phyloP scores from a whole-genome alignment of 768 basidiomycete species.

The Amanita thiersii region DNA sequence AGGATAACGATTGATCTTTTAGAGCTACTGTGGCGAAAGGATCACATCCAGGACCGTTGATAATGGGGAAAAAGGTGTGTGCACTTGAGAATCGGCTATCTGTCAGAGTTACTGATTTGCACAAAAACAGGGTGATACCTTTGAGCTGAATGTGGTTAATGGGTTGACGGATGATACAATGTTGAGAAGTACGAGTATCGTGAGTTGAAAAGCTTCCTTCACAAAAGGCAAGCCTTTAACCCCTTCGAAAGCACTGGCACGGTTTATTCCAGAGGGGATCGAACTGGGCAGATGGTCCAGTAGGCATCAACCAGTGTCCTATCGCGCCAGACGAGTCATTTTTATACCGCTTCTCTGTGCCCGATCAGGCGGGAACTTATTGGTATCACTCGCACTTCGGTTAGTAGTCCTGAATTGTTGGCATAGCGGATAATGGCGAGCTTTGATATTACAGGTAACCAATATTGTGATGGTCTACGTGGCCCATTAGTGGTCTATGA shows the following conservation, averaged over 20 bases:
- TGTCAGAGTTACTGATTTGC: not conserved
- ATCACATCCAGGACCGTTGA: constrained; percentile 19
- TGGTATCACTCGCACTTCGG: constrained; percentile 16
- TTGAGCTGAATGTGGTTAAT: constrained; percentile 40
- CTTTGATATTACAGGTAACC: not conserved
- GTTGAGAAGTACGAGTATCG: constrained; percentile 42
- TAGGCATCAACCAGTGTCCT: constrained; percentile 33
- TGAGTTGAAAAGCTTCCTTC: constrained; percentile 17
- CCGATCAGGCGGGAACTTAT: constrained; percentile 9
- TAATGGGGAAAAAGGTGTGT: constrained; percentile 21
- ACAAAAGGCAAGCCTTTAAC: not conserved
- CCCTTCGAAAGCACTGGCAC: constrained; percentile 32
- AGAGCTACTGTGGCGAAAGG: not conserved
- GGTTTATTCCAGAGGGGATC: constrained; percentile 30
- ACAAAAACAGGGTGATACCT: constrained; percentile 28
- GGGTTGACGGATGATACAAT: constrained; percentile 39
- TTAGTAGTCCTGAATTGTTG: not conserved
- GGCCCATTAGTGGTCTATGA: constrained; percentile 30
- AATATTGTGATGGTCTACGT: constrained; percentile 17
- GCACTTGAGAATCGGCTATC: not conserved
- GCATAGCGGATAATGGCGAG: not conserved
- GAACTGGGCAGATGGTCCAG: constrained; percentile 33
- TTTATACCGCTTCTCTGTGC: not conserved
- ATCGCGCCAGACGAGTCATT: constrained; percentile 30
- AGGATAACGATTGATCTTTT: not conserved